A percentile compares a stretch with the other conserved stretches of the same genome.
Conservation (phyloP, 805 yeast genomes). For the Jamesozyma piceae region DNA sequence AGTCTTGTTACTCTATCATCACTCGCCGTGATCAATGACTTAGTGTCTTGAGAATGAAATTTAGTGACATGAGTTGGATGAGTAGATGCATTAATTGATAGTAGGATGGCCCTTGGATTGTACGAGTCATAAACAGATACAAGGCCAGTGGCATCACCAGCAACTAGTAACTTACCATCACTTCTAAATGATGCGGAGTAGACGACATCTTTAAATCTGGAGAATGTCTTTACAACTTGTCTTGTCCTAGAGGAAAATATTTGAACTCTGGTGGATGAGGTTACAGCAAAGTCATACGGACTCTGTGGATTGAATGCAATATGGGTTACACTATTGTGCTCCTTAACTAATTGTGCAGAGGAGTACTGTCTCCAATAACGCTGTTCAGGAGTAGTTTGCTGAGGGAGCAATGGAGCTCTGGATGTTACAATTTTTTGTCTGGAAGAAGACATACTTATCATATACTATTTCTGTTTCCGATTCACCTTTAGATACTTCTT, state of each 20-base stretch:
- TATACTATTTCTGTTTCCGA: too few relatives aligned
- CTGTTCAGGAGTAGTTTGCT: slow-evolving; percentile 79
- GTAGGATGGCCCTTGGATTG: slow-evolving; percentile 67
- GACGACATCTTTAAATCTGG: slow-evolving; percentile 84
- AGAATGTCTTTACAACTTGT: slow-evolving; percentile 77
- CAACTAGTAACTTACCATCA: slow-evolving; percentile 86
- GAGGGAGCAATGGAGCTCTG: slow-evolving; percentile 69
- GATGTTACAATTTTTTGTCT: slow-evolving; percentile 55
- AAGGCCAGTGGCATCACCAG: slow-evolving; percentile 91
- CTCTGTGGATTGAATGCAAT: slow-evolving; percentile 76
- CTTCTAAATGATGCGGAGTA: slow-evolving; percentile 83
- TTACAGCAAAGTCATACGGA: slow-evolving; percentile 89
- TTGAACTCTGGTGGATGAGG: slow-evolving; percentile 85
- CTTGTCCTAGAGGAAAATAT: slow-evolving; percentile 89
- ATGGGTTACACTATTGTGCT: slow-evolving; percentile 84
- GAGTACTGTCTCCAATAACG: slow-evolving; percentile 85
- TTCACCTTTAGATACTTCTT: too few relatives aligned
- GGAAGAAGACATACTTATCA: slow-evolving; percentile 72
- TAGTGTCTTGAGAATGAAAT: slow-evolving; percentile 69
- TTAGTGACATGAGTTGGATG: slow-evolving; percentile 91
- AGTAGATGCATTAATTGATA: slow-evolving; percentile 71
- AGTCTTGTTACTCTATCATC: slow-evolving; percentile 83
- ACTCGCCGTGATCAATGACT: slow-evolving; percentile 63
- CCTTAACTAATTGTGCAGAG: slow-evolving; percentile 83
- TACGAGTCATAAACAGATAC: slow-evolving; percentile 84